phyloP scores from a whole-genome alignment of 2,329 filamentous ascomycete species.

The Lanzia echinophila region DNA sequence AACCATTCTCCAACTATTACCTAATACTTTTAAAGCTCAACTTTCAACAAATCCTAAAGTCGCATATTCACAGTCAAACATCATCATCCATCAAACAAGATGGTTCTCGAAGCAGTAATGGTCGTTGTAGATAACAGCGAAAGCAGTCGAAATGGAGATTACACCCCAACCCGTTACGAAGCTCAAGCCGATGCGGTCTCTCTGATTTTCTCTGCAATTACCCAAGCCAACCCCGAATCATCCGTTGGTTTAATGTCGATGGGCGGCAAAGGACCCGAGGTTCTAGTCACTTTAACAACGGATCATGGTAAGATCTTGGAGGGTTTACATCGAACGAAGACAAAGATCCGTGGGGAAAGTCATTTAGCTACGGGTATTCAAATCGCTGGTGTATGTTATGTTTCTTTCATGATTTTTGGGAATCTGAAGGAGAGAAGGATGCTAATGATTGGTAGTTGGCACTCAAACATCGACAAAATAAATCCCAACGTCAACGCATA shows the following conservation, averaged over 20 bases:
- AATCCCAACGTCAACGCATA: conserved; percentile 92
- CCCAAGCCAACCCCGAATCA: conserved; percentile 90
- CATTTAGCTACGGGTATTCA: conserved; percentile 93
- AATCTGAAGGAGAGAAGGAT: not conserved
- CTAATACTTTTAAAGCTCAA: not conserved
- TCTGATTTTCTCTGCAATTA: conserved; percentile 93
- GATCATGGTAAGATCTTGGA: conserved; percentile 95
- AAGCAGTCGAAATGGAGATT: conserved; percentile 93
- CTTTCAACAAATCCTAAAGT: not conserved
- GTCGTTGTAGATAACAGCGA: conserved; percentile 99
- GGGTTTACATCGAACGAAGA: conserved; percentile 79
- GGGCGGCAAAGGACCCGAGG: conserved; percentile 95
- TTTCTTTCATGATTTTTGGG: not conserved
- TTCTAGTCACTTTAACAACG: conserved; percentile 90
- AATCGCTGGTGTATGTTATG: conserved; percentile 72
- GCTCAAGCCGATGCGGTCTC: conserved; percentile 93
- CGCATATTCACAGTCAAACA: conserved; percentile 2
- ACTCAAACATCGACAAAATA: conserved; percentile 96
- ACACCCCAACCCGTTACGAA: conserved; percentile 87
- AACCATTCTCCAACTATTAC: not conserved
- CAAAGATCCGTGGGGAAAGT: conserved; percentile 82
- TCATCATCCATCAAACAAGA: conserved; percentile 46
- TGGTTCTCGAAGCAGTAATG: conserved; percentile 99
- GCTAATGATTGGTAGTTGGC: conserved; percentile 58
- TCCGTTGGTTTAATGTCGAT: conserved; percentile 98